phyloP scores from a whole-genome alignment of 148 eudicot species.

The Beta vulgaris region DNA sequence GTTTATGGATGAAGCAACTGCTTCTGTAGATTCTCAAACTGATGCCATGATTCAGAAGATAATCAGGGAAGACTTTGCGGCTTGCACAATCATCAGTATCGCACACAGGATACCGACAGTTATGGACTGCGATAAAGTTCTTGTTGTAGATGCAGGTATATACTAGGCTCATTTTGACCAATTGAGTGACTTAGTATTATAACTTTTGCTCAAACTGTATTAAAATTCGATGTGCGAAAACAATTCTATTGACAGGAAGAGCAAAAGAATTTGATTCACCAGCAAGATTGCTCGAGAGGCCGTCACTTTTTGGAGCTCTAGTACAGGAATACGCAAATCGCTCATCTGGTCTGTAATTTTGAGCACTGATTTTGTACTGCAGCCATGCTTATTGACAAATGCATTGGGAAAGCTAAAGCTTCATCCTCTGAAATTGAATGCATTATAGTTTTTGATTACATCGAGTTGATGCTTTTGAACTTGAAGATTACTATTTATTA shows the following conservation, averaged over 20 bases:
- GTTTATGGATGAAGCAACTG: slow-evolving; percentile 98
- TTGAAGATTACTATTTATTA: too few relatives aligned
- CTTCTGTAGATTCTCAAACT: slow-evolving; percentile 89
- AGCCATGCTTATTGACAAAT: neutral
- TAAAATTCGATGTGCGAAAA: neutral
- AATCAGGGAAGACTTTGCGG: slow-evolving; percentile 78
- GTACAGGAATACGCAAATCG: slow-evolving; percentile 95
- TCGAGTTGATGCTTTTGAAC: neutral
- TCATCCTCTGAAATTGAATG: neutral
- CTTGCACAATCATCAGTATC: slow-evolving; percentile 84
- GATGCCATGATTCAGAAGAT: slow-evolving; percentile 86
- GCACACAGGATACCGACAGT: slow-evolving; percentile 97
- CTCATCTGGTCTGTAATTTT: slow-evolving; percentile 42
- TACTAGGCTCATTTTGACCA: neutral
- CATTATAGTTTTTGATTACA: too few relatives aligned
- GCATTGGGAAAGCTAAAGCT: neutral
- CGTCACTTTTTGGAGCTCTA: slow-evolving; percentile 75
- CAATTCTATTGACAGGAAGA: slow-evolving; percentile 37
- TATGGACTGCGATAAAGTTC: slow-evolving; percentile 94
- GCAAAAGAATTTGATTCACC: slow-evolving; percentile 89
- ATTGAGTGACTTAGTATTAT: neutral
- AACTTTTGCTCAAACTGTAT: neutral
- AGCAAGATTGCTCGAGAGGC: slow-evolving; percentile 70
- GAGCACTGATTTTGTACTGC: neutral
- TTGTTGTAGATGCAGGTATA: slow-evolving; percentile 91